phyloP scores from a whole-genome alignment of 176 grass and related monocot species.

The Bolboschoenus planiculmis region DNA sequence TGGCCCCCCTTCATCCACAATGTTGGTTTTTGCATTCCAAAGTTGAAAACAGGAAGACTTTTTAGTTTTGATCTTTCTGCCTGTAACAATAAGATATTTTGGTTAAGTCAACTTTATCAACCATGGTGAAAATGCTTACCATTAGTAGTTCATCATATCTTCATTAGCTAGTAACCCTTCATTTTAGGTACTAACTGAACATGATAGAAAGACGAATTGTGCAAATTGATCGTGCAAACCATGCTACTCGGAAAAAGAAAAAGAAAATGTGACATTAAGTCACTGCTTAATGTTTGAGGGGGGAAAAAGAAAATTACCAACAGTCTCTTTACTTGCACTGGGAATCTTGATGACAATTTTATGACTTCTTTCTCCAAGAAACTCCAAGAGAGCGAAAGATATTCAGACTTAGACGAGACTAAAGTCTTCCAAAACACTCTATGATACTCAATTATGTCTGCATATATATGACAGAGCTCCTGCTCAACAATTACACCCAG shows the following conservation, averaged over 20 bases:
- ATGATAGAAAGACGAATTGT: too few relatives aligned
- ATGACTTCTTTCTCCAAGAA: conserved; percentile 65
- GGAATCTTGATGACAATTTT: conserved; percentile 47
- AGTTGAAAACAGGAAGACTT: conserved; percentile 43
- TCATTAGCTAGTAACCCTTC: background rate
- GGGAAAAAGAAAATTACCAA: conserved; percentile 47
- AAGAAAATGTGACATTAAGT: conserved; percentile 1
- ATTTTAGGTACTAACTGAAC: too few relatives aligned
- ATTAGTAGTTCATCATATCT: too few relatives aligned
- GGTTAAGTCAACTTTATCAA: conserved; percentile 10
- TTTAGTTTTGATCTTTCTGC: conserved; percentile 49
- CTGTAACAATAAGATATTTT: conserved; percentile 35
- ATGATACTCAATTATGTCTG: conserved; percentile 66
- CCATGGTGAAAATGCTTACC: background rate
- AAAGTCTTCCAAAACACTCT: conserved; percentile 67
- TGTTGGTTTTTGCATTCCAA: conserved; percentile 44
- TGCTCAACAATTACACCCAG: conserved; percentile 39
- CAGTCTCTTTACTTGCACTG: conserved; percentile 32
- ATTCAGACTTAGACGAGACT: conserved; percentile 52
- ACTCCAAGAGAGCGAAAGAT: conserved; percentile 56
- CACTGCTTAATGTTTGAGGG: background rate
- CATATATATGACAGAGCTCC: conserved; percentile 46
- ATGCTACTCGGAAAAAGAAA: conserved; percentile 4
- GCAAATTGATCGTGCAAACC: background rate
- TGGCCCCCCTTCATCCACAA: conserved; percentile 77